Percentiles rank a stretch among this genome's conserved stretches.
Evolutionary conservation across 257 asterid species (phyloP).

Genomic region (Forsythia viridissima): DNA sequence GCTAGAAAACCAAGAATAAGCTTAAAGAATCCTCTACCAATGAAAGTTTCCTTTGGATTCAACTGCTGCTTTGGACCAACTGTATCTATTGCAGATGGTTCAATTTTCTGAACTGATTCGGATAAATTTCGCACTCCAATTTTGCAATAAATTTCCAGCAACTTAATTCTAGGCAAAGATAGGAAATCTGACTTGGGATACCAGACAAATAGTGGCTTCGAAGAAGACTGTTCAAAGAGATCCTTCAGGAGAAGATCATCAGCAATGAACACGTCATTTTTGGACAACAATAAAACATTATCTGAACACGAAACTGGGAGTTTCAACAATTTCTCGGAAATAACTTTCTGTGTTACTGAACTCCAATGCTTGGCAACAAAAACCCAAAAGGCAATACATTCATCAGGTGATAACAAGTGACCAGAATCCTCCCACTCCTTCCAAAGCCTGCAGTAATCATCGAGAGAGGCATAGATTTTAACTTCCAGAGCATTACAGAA

Average conservation of each 20-base stretch:
- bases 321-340: constrained; percentile 29
- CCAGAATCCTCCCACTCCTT: constrained; percentile 28
- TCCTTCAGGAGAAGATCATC: constrained; percentile 40
- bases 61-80: constrained; percentile 19
- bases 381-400: constrained; percentile 37
- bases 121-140: constrained; percentile 35
- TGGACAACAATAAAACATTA: constrained; percentile 23
- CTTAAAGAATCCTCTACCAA: constrained; percentile 20
- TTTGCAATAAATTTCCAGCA: constrained; percentile 28
- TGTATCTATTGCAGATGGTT: constrained; percentile 6
- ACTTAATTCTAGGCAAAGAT: constrained; percentile 26
- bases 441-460: constrained; percentile 38
- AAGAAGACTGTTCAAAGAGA: constrained; percentile 20
- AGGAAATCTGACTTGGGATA: constrained; percentile 32
- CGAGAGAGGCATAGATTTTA: constrained; percentile 30
- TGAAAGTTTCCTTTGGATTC: constrained; percentile 21
- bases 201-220: constrained; percentile 36
- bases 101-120: constrained; percentile 20
- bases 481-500: constrained; percentile 29
- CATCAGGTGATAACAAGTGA: constrained; percentile 18
- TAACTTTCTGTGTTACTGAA: constrained; percentile 5
- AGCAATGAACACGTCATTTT: constrained; percentile 33
- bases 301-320: constrained; percentile 26
- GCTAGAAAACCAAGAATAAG: constrained; percentile 43
- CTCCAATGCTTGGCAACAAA: constrained; percentile 37